Evolutionary conservation across 192 early-diverging fungal species (phyloP), one percentile per base, ranked within the genome.

Genomic region (Backusella macrospora): DNA sequence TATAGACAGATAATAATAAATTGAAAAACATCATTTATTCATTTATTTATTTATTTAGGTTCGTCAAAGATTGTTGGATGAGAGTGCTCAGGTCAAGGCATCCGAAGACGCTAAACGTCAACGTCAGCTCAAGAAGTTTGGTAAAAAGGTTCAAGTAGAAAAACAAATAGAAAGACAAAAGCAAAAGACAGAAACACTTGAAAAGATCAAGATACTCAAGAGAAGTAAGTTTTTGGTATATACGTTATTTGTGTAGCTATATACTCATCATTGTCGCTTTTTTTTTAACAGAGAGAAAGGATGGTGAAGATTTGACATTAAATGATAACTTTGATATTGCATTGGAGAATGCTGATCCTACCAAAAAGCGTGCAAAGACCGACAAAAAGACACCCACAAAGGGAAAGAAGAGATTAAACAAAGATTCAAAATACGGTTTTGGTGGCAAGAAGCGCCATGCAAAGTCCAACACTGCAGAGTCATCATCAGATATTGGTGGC

Each of bases 91-190:
- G 37, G 91, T 96, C 69, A 88, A 95, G 80, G 91, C 89, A 26
- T 83, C 92, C 42, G 96, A 97, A 74, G 87, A 95, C 37, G 93
- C 94, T 44, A 89, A 90, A 65, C 92, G 92, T 75, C 92, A 94
- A 82, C 89, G 97, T 64, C 93, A 96, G 55, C 84, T 92, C 68
- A 96, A 96, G 84, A 98, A 97, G 90, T 99, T 95, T 80, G 96
- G 97, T 72, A 98, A 98, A 83, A 94, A 97, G 87, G 95, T 99
- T 9, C 96, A 99, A 81, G 82, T 91, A 10, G 94, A 96, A 82
- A 98, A 98, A 80, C 84, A 95, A 39, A 84, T 88, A 73, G 95
- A 96, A 77, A 90, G 96, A 49, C 91, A 94, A 79, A 89, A 93
- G 76, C 76, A 92, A 76, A 98, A 98, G 87, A 88, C 88, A 63